Base-by-base conservation (phyloP, 1,139 yeast genomes). In the Yamadazyma jaroonii region DNA sequence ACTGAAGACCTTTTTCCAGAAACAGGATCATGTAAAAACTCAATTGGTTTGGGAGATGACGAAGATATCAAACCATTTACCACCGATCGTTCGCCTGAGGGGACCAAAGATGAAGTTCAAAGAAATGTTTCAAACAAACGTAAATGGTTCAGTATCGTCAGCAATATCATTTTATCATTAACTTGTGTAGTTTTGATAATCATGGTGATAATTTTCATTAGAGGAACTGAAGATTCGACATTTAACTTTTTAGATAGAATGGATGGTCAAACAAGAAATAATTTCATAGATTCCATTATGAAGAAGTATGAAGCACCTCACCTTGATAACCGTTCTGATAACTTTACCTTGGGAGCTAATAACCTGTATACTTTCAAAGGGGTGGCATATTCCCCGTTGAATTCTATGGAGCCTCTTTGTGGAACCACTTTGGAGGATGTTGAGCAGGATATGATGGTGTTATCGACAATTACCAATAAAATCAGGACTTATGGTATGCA, bases 401-500 rank as follows among this genome's bases (percentile, higher is more conserved):
- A 69, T 36, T 77, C 64, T 2, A 57, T 68, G 52, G 74, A 70
- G 36, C 82, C 84, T 0, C 34, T 50, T 11, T 82, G 88, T 61
- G 81, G 79, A 0, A 61, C 62, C 2, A 62, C 64, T 0, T 55
- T 59, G 37, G 57, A 74, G 37, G 82, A 79, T 3, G 75, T 79
- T 0, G 49, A 75, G 36, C 52, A 73, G 17, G 90, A 84, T 48
- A 48, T 83, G 29, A 78, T 79, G 0, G 54, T 73, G 6, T 45
- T 84, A 12, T 77, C 88, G 0, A 77, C 70, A 29, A 65, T 81
- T 0, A 82, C 90, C 0, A 66, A 70, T 2, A 70, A 78, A 44
- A 54, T 84, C 9, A 64, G 83, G 45, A 69, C 78, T 6, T 80
- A 78, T 49, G 84, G 86, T 0, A 74, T 80, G 44, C 85, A 80